Conservation (phyloP, 441 rosid species). For the Populus hybrid region DNA sequence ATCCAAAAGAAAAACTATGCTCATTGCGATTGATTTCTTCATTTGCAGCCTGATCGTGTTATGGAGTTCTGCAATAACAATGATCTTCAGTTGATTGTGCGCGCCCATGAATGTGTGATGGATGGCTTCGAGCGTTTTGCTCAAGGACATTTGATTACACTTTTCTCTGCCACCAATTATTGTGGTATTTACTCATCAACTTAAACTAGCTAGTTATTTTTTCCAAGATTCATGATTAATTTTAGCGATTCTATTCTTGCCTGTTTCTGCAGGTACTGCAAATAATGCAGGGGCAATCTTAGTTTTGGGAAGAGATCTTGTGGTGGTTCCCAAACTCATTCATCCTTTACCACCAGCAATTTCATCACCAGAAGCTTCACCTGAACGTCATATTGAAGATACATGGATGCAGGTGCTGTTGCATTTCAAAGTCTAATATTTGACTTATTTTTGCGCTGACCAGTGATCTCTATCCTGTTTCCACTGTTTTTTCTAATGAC, state of each 20-base stretch:
- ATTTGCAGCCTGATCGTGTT: conserved; percentile 90
- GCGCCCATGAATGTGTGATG: conserved; percentile 99
- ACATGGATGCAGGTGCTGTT: conserved; percentile 96
- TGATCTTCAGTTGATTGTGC: conserved; percentile 95
- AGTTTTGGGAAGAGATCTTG: conserved; percentile 98
- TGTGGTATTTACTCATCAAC: conserved; percentile 57
- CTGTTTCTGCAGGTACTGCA: conserved; percentile 70
- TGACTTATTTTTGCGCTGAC: not conserved
- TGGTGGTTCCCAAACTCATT: conserved; percentile 93
- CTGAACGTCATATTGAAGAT: conserved; percentile 83
- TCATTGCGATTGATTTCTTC: conserved; percentile 17
- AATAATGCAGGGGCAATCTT: conserved; percentile 97
- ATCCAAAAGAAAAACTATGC: not conserved
- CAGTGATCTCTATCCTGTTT: not conserved
- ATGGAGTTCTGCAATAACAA: conserved; percentile 99
- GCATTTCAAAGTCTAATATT: conserved; percentile 3
- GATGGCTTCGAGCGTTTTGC: conserved; percentile 99
- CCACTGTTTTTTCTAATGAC: conserved; percentile 1
- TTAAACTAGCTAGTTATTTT: not conserved
- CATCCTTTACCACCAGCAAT: conserved; percentile 97
- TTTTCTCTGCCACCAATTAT: conserved; percentile 96
- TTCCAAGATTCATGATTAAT: not conserved
- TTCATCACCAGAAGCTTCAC: conserved; percentile 80
- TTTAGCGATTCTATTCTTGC: conserved; percentile 6
- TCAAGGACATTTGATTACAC: conserved; percentile 94